These are phyloP conservation scores for Nigrograna mackinnonii DNA, from an alignment of 2,329 filamentous ascomycete genomes.

Conservation along the genomic window DNA sequence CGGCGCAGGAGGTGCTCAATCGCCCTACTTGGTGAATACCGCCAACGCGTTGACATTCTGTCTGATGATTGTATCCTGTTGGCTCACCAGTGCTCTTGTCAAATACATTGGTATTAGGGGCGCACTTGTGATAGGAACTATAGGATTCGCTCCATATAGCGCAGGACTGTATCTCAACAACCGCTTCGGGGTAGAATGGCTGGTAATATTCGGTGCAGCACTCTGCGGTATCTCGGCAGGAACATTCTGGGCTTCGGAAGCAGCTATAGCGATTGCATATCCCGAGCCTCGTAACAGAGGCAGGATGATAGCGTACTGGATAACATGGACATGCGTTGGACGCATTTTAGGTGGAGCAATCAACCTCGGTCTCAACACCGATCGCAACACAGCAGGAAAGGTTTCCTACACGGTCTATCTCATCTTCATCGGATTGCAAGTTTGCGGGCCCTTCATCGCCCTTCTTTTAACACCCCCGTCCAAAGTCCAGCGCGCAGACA, in stretches of 20 bases:
- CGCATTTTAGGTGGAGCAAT: constrained; percentile 74
- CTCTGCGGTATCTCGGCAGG: constrained; percentile 73
- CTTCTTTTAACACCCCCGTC: constrained; percentile 64
- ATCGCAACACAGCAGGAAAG: constrained; percentile 61
- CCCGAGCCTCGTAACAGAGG: constrained; percentile 62
- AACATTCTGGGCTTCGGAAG: constrained; percentile 76
- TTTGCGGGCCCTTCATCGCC: constrained; percentile 65
- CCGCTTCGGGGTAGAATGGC: constrained; percentile 69
- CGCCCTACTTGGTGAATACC: constrained; percentile 69
- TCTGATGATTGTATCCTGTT: constrained; percentile 73
- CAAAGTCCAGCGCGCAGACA: constrained; percentile 68
- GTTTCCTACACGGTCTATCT: constrained; percentile 72
- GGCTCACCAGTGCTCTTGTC: constrained; percentile 66
- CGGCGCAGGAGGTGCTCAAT: constrained; percentile 68
- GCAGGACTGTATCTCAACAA: constrained; percentile 73
- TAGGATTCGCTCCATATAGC: constrained; percentile 73
- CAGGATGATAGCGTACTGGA: constrained; percentile 65
- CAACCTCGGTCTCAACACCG: constrained; percentile 68
- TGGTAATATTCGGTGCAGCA: constrained; percentile 68
- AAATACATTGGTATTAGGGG: constrained; percentile 67
- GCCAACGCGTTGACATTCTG: constrained; percentile 74
- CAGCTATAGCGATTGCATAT: constrained; percentile 73
- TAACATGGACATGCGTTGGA: constrained; percentile 63
- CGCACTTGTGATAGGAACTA: constrained; percentile 69
- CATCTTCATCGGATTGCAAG: constrained; percentile 72